These are phyloP conservation scores for Tardiomyces depauwii DNA, from an alignment of 1,139 yeast species.

Conservation along the genomic window DNA sequence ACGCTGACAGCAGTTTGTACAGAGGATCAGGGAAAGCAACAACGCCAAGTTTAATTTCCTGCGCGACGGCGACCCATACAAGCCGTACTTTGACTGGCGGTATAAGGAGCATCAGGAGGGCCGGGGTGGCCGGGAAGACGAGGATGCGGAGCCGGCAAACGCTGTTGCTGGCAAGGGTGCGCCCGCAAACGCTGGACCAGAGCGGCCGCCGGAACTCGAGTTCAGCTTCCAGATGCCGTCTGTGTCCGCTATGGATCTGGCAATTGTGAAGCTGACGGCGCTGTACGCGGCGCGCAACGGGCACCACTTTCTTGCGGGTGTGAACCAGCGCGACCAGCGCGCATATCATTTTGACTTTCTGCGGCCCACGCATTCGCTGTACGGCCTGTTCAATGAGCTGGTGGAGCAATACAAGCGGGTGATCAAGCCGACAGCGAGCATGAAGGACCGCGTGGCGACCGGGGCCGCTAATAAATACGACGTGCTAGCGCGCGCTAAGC, in stretches of 20 bases:
- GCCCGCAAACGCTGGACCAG: not conserved
- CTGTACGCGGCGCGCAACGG: conserved; percentile 51
- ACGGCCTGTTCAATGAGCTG: conserved; percentile 40
- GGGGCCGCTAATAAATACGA: conserved; percentile 20
- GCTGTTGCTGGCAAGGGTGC: conserved; percentile 5
- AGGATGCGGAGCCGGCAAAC: conserved; percentile 1
- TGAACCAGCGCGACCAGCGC: conserved; percentile 32
- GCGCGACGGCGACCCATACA: conserved; percentile 39
- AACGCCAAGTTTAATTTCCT: conserved; percentile 56
- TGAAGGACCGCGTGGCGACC: conserved; percentile 12
- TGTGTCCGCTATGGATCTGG: conserved; percentile 53
- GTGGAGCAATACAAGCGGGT: conserved; percentile 46
- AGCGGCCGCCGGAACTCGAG: conserved; percentile 11
- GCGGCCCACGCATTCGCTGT: conserved; percentile 46
- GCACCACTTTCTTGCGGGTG: conserved; percentile 30
- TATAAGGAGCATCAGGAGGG: conserved; percentile 17
- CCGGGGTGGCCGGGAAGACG: conserved; percentile 11
- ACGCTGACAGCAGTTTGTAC: not conserved
- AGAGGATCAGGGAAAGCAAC: conserved; percentile 24
- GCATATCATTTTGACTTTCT: conserved; percentile 62
- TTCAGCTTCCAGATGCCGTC: conserved; percentile 43
- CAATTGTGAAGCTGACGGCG: conserved; percentile 64
- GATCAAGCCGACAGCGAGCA: conserved; percentile 17
- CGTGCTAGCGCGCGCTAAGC: conserved; percentile 41
- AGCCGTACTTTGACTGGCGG: conserved; percentile 44